Percentiles rank a stretch among this genome's conserved stretches.
Evolutionary conservation across 2,329 filamentous ascomycete species (phyloP).

Genomic region (Colletotrichum chrysophilum): DNA sequence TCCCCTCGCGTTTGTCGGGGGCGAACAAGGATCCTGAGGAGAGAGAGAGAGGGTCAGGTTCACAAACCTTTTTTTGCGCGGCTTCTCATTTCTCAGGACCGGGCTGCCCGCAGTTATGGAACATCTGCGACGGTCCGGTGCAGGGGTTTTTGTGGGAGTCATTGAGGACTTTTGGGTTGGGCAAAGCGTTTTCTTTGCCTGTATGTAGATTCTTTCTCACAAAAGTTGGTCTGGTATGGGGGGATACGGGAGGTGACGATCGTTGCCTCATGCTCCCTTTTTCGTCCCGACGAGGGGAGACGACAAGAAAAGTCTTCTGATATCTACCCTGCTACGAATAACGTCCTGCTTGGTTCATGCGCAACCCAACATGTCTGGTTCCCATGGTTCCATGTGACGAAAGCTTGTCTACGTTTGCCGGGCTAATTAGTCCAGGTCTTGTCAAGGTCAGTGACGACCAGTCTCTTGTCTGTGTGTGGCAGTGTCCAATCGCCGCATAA

Average conservation of each 20-base stretch:
- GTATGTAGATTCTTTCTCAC: not conserved
- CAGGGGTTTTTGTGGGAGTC: not conserved
- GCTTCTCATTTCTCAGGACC: not conserved
- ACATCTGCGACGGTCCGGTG: not conserved
- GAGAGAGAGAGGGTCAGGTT: not conserved
- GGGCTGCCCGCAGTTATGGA: not conserved
- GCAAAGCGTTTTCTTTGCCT: conserved; percentile 1
- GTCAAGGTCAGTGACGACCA: not conserved
- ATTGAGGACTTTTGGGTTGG: not conserved
- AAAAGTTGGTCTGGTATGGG: not conserved
- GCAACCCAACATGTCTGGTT: not conserved
- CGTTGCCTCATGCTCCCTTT: not conserved
- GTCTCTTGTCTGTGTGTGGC: not conserved
- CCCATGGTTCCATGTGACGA: not conserved
- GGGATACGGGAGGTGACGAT: not conserved
- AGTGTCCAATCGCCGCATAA: not conserved
- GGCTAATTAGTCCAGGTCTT: not conserved
- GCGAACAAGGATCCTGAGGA: not conserved
- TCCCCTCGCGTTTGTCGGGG: not conserved
- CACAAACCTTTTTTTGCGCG: not conserved
- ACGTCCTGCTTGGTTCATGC: not conserved
- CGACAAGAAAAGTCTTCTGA: not conserved
- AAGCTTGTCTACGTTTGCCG: not conserved
- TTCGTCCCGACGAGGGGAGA: not conserved
- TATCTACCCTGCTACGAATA: conserved; percentile 1